phyloP scores from a whole-genome alignment of 805 yeast genomes.

The Candida wancherniae region DNA sequence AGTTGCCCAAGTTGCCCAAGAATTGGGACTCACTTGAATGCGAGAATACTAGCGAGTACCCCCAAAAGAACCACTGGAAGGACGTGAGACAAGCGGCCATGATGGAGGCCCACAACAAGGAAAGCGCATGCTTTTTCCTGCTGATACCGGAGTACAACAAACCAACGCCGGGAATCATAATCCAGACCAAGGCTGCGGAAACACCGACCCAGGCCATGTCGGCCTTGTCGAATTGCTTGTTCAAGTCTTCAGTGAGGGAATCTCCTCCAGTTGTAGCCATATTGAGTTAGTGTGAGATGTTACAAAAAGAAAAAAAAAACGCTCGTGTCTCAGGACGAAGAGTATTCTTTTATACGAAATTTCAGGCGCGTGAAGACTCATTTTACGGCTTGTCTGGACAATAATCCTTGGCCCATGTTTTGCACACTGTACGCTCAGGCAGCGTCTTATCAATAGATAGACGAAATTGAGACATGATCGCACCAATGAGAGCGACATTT shows the following conservation, averaged over 20 bases:
- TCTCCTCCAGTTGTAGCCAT: slow-evolving; percentile 83
- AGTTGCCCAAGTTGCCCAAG: slow-evolving; percentile 77
- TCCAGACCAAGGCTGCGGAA: slow-evolving; percentile 80
- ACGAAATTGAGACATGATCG: no score
- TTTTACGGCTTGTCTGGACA: no score
- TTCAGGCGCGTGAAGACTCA: no score
- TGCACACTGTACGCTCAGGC: no score
- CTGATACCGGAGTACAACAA: slow-evolving; percentile 88
- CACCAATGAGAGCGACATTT: no score
- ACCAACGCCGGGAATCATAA: slow-evolving; percentile 97
- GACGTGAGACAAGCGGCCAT: slow-evolving; percentile 79
- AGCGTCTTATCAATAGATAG: no score
- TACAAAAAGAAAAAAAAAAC: no score
- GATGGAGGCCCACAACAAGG: slow-evolving; percentile 88
- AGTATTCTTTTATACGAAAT: no score
- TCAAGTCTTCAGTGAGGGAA: slow-evolving; percentile 66
- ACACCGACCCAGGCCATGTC: slow-evolving; percentile 84
- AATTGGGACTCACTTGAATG: slow-evolving; percentile 59
- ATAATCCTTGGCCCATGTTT: no score
- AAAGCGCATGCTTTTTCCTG: slow-evolving; percentile 92
- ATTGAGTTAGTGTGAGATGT: no score
- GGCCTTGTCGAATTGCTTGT: slow-evolving; percentile 62
- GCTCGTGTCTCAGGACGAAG: no score
- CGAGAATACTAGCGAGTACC: slow-evolving; percentile 73
- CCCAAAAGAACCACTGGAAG: slow-evolving; percentile 95